These are phyloP conservation scores for Coniella lustricola DNA, from an alignment of 2,329 filamentous ascomycete species.

Conservation along the genomic window DNA sequence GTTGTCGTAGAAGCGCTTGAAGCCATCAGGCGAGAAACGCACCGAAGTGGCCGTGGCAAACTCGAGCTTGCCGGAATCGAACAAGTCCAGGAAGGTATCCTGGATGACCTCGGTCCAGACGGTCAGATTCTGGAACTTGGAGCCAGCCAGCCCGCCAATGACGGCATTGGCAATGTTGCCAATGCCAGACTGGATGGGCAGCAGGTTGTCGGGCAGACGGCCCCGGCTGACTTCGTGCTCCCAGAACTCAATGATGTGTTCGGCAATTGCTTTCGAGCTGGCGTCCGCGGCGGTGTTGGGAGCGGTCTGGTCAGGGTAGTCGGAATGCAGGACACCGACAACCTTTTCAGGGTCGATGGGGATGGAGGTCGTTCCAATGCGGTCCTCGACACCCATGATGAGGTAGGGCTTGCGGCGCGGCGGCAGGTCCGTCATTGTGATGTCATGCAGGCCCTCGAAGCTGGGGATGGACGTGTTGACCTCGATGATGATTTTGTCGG, in stretches of 20 bases:
- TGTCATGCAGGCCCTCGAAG: slow-evolving; percentile 85
- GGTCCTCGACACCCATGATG: slow-evolving; percentile 77
- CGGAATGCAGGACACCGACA: slow-evolving; percentile 75
- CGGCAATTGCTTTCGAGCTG: slow-evolving; percentile 63
- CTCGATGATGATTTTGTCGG: slow-evolving; percentile 88
- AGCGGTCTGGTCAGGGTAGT: slow-evolving; percentile 69
- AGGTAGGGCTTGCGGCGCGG: slow-evolving; percentile 78
- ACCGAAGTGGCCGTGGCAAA: slow-evolving; percentile 87
- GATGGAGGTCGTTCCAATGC: slow-evolving; percentile 76
- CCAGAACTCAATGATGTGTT: slow-evolving; percentile 73
- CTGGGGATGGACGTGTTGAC: slow-evolving; percentile 81
- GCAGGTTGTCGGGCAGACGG: slow-evolving; percentile 67
- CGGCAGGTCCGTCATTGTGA: slow-evolving; percentile 80
- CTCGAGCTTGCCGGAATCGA: slow-evolving; percentile 80
- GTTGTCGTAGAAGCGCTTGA: slow-evolving; percentile 82
- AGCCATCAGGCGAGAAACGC: slow-evolving; percentile 84
- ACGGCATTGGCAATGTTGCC: slow-evolving; percentile 93
- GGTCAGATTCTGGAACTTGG: slow-evolving; percentile 79
- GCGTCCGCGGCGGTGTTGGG: slow-evolving; percentile 74
- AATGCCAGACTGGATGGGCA: slow-evolving; percentile 81
- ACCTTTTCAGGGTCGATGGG: slow-evolving; percentile 78
- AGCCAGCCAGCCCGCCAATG: slow-evolving; percentile 71
- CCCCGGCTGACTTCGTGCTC: slow-evolving; percentile 78
- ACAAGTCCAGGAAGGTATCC: slow-evolving; percentile 83
- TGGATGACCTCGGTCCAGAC: slow-evolving; percentile 94